Conservation (phyloP, 2,329 filamentous ascomycete genomes). For the Xylariaceae sp. region DNA sequence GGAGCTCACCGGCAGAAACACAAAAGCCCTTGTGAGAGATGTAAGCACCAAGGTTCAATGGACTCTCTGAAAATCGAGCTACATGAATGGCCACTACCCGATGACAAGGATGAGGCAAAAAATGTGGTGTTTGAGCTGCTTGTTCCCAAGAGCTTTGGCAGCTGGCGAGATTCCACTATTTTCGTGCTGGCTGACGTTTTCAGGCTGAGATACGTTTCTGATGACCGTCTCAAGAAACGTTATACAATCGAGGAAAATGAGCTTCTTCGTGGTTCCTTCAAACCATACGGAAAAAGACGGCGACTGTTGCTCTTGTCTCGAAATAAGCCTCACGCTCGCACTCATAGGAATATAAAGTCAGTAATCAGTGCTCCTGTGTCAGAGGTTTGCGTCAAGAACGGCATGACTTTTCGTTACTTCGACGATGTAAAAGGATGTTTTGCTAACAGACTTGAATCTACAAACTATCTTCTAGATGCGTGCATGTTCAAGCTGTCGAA, state of each 20-base stretch:
- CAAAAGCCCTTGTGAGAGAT: slow-evolving; percentile 46
- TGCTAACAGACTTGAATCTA: slow-evolving; percentile 9
- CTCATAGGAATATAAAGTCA: slow-evolving; percentile 20
- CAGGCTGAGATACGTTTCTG: slow-evolving; percentile 19
- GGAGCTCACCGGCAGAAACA: background rate
- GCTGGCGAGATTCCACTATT: slow-evolving; percentile 57
- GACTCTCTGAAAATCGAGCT: slow-evolving; percentile 50
- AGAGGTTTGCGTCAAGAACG: slow-evolving; percentile 53
- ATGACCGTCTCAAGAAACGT: slow-evolving; percentile 43
- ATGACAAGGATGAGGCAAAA: slow-evolving; percentile 41
- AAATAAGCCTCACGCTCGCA: slow-evolving; percentile 24
- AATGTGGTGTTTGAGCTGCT: slow-evolving; percentile 60
- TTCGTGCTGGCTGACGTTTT: slow-evolving; percentile 52
- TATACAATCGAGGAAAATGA: background rate
- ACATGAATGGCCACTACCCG: slow-evolving; percentile 64
- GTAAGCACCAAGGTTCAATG: slow-evolving; percentile 43
- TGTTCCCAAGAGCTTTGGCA: slow-evolving; percentile 48
- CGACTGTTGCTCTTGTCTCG: slow-evolving; percentile 22
- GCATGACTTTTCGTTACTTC: background rate
- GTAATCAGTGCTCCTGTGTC: slow-evolving; percentile 26
- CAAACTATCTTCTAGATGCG: slow-evolving; percentile 31
- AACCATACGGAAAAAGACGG: background rate
- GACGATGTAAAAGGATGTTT: slow-evolving; percentile 11
- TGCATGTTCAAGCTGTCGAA: slow-evolving; percentile 52
- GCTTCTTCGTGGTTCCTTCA: background rate